These are phyloP conservation scores for Xylaria sp. DNA, from an alignment of 495 filamentous ascomycete genomes.

Conservation along the genomic window DNA sequence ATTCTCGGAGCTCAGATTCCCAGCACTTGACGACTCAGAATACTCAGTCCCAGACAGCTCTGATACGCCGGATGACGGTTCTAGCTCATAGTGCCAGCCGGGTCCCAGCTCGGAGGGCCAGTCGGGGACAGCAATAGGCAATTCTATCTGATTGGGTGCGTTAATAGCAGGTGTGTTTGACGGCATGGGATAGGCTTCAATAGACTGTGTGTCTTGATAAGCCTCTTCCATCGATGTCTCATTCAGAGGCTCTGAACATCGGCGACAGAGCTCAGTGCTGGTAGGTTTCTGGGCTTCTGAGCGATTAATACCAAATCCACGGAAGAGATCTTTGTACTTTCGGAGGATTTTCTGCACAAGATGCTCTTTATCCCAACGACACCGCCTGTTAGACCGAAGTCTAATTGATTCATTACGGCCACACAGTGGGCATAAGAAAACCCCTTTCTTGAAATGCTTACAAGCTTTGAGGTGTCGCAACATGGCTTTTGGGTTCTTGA, in stretches of 20 bases:
- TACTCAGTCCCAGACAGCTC: not conserved
- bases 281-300: not conserved
- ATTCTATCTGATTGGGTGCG: too few relatives aligned
- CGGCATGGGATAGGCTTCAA: not conserved
- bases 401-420: conserved; percentile 17
- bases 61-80: not conserved
- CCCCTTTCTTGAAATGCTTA: conserved; percentile 16
- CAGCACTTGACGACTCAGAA: not conserved
- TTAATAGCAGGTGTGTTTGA: not conserved
- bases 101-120: too few relatives aligned
- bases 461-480: conserved; percentile 33
- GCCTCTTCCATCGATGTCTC: not conserved
- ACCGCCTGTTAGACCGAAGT: conserved; percentile 12
- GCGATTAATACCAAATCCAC: not conserved
- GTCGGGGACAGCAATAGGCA: too few relatives aligned
- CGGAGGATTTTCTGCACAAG: conserved; percentile 22
- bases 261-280: not conserved
- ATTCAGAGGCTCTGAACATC: not conserved
- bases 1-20: not conserved
- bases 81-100: not conserved
- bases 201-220: not conserved
- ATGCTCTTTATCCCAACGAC: conserved; percentile 27
- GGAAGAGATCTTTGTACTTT: conserved; percentile 21
- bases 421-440: conserved; percentile 28
- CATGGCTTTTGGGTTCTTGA: conserved; percentile 22